Conservation (phyloP, 2,329 filamentous ascomycete genomes). For the Penicillium fuscoglaucum region DNA sequence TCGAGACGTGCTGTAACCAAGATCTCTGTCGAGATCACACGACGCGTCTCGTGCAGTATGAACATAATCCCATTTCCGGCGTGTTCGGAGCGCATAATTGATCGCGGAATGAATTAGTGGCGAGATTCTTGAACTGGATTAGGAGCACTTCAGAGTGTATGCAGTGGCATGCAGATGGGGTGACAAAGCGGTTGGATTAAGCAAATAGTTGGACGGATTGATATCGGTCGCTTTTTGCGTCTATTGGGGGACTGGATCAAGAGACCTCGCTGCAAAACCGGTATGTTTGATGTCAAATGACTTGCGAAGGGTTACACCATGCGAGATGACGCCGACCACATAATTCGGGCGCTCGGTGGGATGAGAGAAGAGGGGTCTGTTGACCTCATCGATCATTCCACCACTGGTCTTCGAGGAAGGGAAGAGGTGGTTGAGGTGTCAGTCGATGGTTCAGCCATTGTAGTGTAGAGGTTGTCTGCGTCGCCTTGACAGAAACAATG, state of each 20-base stretch:
- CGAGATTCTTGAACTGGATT: slow-evolving; percentile 23
- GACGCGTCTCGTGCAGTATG: slow-evolving; percentile 9
- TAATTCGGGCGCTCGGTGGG: slow-evolving; percentile 65
- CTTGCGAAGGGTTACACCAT: slow-evolving; percentile 50
- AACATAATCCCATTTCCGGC: slow-evolving; percentile 16
- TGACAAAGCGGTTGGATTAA: not conserved
- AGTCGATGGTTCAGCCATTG: slow-evolving; percentile 42
- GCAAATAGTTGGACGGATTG: not conserved
- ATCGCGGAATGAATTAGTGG: slow-evolving; percentile 22
- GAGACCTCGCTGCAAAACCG: slow-evolving; percentile 54
- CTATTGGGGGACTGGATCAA: slow-evolving; percentile 35
- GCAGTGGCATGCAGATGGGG: slow-evolving; percentile 6
- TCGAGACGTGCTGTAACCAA: slow-evolving; percentile 10
- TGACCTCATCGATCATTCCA: slow-evolving; percentile 72
- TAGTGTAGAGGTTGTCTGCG: slow-evolving; percentile 60
- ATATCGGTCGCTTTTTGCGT: slow-evolving; percentile 7
- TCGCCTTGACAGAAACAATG: slow-evolving; percentile 71
- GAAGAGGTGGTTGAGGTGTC: not conserved
- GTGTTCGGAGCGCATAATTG: slow-evolving; percentile 15
- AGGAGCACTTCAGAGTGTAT: slow-evolving; percentile 15
- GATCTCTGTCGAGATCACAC: slow-evolving; percentile 20
- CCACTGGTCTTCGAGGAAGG: slow-evolving; percentile 36
- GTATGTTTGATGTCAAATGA: slow-evolving; percentile 55
- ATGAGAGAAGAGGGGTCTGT: slow-evolving; percentile 66
- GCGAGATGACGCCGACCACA: slow-evolving; percentile 48